Evolutionary conservation across 805 yeast species (phyloP).

Genomic region (Lipomyces sp.): DNA sequence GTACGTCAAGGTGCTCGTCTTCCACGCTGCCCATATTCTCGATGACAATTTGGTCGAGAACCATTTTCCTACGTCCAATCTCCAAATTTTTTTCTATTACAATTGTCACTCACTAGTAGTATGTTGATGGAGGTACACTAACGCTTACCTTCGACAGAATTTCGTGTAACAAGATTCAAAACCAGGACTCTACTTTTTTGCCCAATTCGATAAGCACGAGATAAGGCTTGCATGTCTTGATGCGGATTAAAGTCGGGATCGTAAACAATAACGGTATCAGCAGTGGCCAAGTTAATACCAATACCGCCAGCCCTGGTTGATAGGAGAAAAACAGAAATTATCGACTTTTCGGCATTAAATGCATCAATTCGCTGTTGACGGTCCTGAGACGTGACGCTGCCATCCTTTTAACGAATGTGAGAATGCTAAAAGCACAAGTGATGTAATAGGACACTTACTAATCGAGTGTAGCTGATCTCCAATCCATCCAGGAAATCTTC

Average conservation of each 20-base stretch:
- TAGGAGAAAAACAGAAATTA: conserved; percentile 63
- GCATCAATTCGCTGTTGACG: conserved; percentile 65
- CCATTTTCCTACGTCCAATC: conserved; percentile 85
- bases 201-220: conserved; percentile 90
- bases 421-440: not conserved
- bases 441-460: conserved; percentile 7
- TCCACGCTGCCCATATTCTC: conserved; percentile 85
- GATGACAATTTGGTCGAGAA: conserved; percentile 87
- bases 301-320: conserved; percentile 94
- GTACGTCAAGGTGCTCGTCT: conserved; percentile 63
- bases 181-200: conserved; percentile 81
- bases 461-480: conserved; percentile 17
- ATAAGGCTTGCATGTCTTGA: conserved; percentile 94
- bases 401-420: conserved; percentile 56
- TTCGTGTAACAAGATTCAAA: conserved; percentile 50
- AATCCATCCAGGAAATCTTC: conserved; percentile 75
- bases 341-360: conserved; percentile 51
- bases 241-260: conserved; percentile 98
- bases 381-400: conserved; percentile 64
- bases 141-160: conserved; percentile 81
- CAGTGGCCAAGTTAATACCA: conserved; percentile 82
- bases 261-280: conserved; percentile 85
- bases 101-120: conserved; percentile 42
- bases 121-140: conserved; percentile 61
- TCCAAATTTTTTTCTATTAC: conserved; percentile 62